These are phyloP conservation scores for Chamaecyparis obtusa DNA, from an alignment of 75 land plant species.

Conservation along the genomic window DNA sequence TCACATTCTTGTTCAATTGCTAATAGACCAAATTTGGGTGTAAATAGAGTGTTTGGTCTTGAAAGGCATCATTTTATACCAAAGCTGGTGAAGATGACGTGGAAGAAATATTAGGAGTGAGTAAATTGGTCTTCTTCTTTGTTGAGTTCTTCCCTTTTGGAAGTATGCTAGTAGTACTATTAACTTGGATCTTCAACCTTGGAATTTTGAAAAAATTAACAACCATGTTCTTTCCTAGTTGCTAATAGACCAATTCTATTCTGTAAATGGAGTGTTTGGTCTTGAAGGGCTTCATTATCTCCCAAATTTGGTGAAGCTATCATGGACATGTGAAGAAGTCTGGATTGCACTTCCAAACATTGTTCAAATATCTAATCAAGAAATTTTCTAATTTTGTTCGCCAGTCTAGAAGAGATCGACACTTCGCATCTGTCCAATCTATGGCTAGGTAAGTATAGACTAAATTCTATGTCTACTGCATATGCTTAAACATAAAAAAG, in stretches of 20 bases:
- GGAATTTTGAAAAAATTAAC: not conserved
- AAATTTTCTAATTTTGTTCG: too few species aligned
- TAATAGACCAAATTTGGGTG: not conserved
- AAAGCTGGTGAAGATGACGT: too few species aligned
- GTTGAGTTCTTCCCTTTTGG: not conserved
- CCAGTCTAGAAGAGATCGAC: too few species aligned
- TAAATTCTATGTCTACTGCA: too few species aligned
- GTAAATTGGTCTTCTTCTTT: not conserved
- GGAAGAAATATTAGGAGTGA: too few species aligned
- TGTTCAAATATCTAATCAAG: too few species aligned
- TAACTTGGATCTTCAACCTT: not conserved
- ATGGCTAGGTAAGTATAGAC: too few species aligned
- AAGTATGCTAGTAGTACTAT: not conserved
- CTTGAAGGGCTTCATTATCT: not conserved
- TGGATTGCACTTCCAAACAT: too few species aligned
- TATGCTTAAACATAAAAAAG: too few species aligned
- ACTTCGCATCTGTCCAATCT: too few species aligned
- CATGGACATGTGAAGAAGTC: too few species aligned
- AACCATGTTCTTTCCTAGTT: not conserved
- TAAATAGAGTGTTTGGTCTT: not conserved
- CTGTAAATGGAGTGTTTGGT: not conserved
- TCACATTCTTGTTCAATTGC: not conserved
- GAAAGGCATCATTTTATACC: too few species aligned
- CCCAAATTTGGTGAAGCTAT: slow-evolving; percentile 1
- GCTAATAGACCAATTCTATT: not conserved